Conservation (phyloP, 108 stramenopile species). For the Nitzschia palea region DNA sequence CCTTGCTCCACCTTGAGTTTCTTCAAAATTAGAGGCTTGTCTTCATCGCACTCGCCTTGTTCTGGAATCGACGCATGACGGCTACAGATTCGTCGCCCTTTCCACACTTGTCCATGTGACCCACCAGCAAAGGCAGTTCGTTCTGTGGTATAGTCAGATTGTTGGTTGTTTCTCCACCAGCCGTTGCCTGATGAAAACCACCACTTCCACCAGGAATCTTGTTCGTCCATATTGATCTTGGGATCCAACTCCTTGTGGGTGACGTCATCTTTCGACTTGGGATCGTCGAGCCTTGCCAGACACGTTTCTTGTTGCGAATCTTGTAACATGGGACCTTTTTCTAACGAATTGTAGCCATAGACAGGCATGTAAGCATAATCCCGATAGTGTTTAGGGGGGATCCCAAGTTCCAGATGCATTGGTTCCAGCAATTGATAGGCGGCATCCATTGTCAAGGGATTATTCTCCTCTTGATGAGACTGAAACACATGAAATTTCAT, state of each 20-base stretch:
- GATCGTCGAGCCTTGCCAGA: no score
- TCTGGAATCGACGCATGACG: background rate
- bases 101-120: constrained; percentile 82
- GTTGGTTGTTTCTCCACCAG: constrained; percentile 24
- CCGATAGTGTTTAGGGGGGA: constrained; percentile 25
- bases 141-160: constrained; percentile 48
- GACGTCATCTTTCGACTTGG: no score
- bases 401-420: constrained; percentile 39
- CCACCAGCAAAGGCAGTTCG: constrained; percentile 78
- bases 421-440: constrained; percentile 44
- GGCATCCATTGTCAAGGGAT: background rate
- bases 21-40: constrained; percentile 65
- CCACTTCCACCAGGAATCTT: constrained; percentile 44
- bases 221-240: no score
- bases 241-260: no score
- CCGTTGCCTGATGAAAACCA: constrained; percentile 32
- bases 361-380: constrained; percentile 58
- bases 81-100: constrained; percentile 53
- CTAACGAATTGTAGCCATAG: constrained; percentile 1
- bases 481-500: constrained; percentile 10
- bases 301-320: no score
- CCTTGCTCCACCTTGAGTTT: constrained; percentile 68
- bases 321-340: no score
- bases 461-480: background rate
- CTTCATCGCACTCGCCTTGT: constrained; percentile 49